Evolutionary conservation across 495 filamentous ascomycete genomes (phyloP), one percentile per base, ranked within the genome.

Genomic region (Daldinia decipiens): DNA sequence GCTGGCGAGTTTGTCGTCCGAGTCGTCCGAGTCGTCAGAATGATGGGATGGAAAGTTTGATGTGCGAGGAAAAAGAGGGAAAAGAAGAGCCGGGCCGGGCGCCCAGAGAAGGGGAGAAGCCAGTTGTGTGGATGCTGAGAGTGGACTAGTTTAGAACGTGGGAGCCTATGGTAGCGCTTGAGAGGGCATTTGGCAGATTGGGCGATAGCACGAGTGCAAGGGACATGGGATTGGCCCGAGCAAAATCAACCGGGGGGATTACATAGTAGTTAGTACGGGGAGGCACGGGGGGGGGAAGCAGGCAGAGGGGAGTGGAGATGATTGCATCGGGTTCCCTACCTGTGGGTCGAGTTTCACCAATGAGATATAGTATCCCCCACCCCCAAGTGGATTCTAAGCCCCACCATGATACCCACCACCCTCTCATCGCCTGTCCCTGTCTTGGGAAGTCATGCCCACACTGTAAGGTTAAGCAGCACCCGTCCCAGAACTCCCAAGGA

Each of bases 281-380:
- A 58, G 52, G 69, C 55, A 63, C 63, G 65, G 70, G 64, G 65
- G 70, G 64, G 65, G 54, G 47, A 36, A 36, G 34, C 21, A 47
- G 43, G 43, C 9, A 47, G 43, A 47, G 19, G 40, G 65, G 60
- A 51, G 70, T 73, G 70, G 65, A 68, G 70, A 73, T 68, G 65
- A 73, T 73, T 73, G 70, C 70, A 67, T 73, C 70, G 66, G 64
- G 70, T 68, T 73, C 70, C 70, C 70, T 73, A 73, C 65, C 70
- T 68, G 65, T 73, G 70, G 70, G 70, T 29, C 65, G 52, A 32
- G 55, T 68, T 17, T 47, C 15, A 51, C 70, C 70, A 73, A 73
- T 73, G 31, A 61, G 19, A 58, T 29, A 52, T 32, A 26, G 50
- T 32, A n/a, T 56, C 32, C 21, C n/a, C 32, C 26, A 27, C 15